Conservation (phyloP, 768 basidiomycete genomes). For the Leccinum boreale region DNA sequence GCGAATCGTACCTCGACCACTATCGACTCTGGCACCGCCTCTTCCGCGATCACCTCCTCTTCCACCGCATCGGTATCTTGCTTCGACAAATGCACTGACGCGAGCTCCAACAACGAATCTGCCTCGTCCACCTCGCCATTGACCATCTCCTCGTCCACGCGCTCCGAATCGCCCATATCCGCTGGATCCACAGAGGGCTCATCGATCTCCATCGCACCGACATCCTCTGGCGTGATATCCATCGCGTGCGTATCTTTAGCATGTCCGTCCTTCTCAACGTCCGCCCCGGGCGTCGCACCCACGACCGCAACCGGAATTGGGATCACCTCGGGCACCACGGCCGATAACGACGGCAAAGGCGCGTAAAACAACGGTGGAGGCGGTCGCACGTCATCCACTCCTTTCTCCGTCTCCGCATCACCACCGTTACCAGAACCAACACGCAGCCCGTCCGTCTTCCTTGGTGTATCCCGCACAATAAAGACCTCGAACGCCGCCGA, state of each 20-base stretch:
- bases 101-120: conserved; percentile 23
- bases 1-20: conserved; percentile 11
- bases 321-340: not conserved
- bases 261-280: not conserved
- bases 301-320: not conserved
- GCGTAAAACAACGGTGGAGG: not conserved
- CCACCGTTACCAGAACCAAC: not conserved
- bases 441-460: not conserved
- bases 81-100: conserved; percentile 21
- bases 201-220: not conserved
- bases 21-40: not conserved
- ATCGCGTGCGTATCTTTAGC: not conserved
- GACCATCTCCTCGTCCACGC: not conserved
- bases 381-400: not conserved
- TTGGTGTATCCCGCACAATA: conserved; percentile 13
- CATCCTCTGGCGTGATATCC: not conserved
- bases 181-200: not conserved
- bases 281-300: not conserved
- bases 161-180: not conserved
- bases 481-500: conserved; percentile 16
- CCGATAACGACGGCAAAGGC: not conserved
- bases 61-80: not conserved
- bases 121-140: conserved; percentile 9
- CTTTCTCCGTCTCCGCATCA: not conserved
- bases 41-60: not conserved